Conservation (phyloP, 371 early-diverging fungal genomes). For the Mortierella sp. region DNA sequence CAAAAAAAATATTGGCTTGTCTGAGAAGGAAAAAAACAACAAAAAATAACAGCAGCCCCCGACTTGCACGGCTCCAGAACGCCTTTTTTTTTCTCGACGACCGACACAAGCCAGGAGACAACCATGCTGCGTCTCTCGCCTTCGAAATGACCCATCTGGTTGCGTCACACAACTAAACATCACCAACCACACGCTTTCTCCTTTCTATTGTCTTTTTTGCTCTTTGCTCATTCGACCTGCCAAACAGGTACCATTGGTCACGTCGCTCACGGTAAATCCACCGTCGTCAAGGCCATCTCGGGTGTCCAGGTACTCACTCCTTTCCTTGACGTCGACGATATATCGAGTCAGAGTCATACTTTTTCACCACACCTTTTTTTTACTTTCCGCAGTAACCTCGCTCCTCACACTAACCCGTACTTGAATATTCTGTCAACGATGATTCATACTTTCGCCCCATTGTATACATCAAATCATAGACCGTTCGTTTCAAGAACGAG, state of each 20-base stretch:
- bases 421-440: not conserved
- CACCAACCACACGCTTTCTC: not conserved
- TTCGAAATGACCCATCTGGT: not conserved
- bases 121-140: not conserved
- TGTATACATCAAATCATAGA: constrained; percentile 66
- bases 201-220: not conserved
- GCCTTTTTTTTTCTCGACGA: not conserved
- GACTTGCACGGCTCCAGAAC: constrained; percentile 2
- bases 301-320: constrained; percentile 87
- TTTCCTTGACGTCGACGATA: not conserved
- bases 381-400: constrained; percentile 12
- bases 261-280: constrained; percentile 99
- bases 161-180: not conserved
- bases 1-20: constrained; percentile 12
- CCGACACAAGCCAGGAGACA: not conserved
- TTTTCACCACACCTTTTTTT: not conserved
- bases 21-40: constrained; percentile 13
- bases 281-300: constrained; percentile 99
- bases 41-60: constrained; percentile 7
- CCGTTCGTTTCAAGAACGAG: constrained; percentile 99
- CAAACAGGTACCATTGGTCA: constrained; percentile 98
- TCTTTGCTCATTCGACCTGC: not conserved
- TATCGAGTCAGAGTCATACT: constrained; percentile 12
- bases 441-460: not conserved
- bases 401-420: not conserved